These are phyloP conservation scores for Kodamaea fungicola DNA, from an alignment of 1,139 yeast species.

Conservation along the genomic window DNA sequence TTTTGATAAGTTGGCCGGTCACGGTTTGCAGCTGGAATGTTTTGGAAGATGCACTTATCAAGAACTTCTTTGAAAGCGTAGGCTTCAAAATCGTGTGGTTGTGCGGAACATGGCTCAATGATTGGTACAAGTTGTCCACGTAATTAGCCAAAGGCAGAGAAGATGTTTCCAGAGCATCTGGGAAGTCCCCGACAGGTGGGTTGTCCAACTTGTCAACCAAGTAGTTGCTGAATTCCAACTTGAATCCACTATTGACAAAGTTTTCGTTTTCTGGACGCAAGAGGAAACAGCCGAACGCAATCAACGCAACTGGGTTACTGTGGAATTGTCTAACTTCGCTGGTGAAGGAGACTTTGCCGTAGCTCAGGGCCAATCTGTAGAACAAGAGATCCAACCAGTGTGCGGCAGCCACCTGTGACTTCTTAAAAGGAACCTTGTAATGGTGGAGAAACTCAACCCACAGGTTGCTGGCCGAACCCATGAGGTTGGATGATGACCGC, in stretches of 20 bases:
- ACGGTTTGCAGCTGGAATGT: constrained; percentile 40
- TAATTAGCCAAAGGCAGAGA: constrained; percentile 21
- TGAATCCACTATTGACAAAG: constrained; percentile 23
- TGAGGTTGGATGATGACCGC: background rate
- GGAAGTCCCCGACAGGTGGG: constrained; percentile 24
- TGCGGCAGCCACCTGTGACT: constrained; percentile 36
- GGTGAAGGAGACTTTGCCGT: constrained; percentile 12
- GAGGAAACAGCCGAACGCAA: constrained; percentile 30
- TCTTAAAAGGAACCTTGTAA: constrained; percentile 26
- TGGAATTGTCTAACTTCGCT: constrained; percentile 17
- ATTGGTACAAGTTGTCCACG: constrained; percentile 33
- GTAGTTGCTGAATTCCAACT: constrained; percentile 27
- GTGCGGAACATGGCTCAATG: constrained; percentile 24
- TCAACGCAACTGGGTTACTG: constrained; percentile 23
- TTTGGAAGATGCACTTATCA: constrained; percentile 29
- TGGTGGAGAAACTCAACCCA: constrained; percentile 34
- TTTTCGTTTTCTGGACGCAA: constrained; percentile 23
- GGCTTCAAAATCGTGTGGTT: constrained; percentile 23
- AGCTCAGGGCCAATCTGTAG: constrained; percentile 21
- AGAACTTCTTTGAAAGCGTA: constrained; percentile 28
- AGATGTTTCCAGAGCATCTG: constrained; percentile 27
- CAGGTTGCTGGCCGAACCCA: constrained; percentile 9
- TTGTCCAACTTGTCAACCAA: constrained; percentile 23
- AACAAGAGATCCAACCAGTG: constrained; percentile 38
- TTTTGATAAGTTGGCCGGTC: constrained; percentile 30